A percentile compares a stretch with the other conserved stretches of the same genome.
phyloP scores from a whole-genome alignment of 2,329 filamentous ascomycete species.

The Colletotrichum graminicola region DNA sequence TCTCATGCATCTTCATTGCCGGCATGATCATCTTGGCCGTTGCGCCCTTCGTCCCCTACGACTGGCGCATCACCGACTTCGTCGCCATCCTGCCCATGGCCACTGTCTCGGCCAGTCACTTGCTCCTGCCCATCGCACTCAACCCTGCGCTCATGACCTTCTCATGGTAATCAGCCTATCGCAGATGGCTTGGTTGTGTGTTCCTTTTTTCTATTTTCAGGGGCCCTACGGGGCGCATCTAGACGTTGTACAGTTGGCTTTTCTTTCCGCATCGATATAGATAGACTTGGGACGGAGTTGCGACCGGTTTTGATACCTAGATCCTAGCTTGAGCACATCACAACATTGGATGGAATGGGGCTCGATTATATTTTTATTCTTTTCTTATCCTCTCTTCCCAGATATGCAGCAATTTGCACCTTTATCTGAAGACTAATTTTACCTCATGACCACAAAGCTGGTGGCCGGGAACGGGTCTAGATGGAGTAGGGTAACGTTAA shows the following conservation, averaged over 20 bases:
- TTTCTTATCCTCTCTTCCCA: not conserved
- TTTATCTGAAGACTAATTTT: slow-evolving; percentile 28
- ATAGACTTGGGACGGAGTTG: slow-evolving; percentile 42
- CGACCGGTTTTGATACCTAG: slow-evolving; percentile 36
- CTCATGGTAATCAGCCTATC: slow-evolving; percentile 69
- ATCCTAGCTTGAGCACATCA: slow-evolving; percentile 32
- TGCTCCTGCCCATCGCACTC: slow-evolving; percentile 78
- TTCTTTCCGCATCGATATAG: slow-evolving; percentile 34
- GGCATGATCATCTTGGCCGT: slow-evolving; percentile 75
- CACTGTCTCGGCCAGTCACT: slow-evolving; percentile 76
- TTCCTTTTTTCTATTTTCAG: not conserved
- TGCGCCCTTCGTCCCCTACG: slow-evolving; percentile 72
- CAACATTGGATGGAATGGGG: slow-evolving; percentile 14
- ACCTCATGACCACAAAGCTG: not conserved
- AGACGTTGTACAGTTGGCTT: slow-evolving; percentile 32
- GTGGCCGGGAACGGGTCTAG: not conserved
- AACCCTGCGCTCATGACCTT: slow-evolving; percentile 87
- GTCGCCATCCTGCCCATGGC: slow-evolving; percentile 83
- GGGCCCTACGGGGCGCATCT: slow-evolving; percentile 26
- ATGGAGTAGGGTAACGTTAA: not conserved
- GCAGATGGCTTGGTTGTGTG: not conserved
- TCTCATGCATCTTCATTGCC: slow-evolving; percentile 68
- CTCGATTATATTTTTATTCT: slow-evolving; percentile 13
- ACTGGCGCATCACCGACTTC: slow-evolving; percentile 77
- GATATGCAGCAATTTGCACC: slow-evolving; percentile 16